These are phyloP conservation scores for Tephrocybe sp. DNA, from an alignment of 768 basidiomycete species.

Conservation along the genomic window DNA sequence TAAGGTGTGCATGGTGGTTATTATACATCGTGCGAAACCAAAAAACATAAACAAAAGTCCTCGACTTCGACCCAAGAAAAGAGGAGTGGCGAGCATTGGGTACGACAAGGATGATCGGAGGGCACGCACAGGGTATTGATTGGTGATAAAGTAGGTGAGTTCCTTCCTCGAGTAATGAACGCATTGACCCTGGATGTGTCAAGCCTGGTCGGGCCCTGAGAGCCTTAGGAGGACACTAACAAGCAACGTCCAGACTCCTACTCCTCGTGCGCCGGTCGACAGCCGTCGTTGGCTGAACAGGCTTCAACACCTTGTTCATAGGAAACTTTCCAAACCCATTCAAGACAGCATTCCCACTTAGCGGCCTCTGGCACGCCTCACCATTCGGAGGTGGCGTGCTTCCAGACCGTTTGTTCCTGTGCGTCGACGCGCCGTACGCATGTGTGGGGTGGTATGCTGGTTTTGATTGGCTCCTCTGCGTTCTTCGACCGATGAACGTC, in stretches of 20 bases:
- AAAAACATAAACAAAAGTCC: too few relatives aligned
- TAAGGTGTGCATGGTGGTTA: too few relatives aligned
- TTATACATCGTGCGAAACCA: too few relatives aligned
- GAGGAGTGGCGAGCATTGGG: too few relatives aligned
- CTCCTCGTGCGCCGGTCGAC: constrained; percentile 16
- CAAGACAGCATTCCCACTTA: background rate
- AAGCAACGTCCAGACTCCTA: constrained; percentile 19
- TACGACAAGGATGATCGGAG: too few relatives aligned
- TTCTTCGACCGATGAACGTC: background rate
- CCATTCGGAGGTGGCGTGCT: background rate
- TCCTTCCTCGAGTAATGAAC: too few relatives aligned
- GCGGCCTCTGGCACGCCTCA: background rate
- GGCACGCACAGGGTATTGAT: too few relatives aligned
- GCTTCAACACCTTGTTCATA: constrained; percentile 6
- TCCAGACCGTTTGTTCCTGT: background rate
- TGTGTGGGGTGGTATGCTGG: constrained; percentile 8
- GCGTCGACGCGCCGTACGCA: constrained; percentile 2
- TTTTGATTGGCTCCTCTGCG: constrained; percentile 14
- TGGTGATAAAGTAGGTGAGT: too few relatives aligned
- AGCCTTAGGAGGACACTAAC: background rate
- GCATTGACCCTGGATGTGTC: too few relatives aligned
- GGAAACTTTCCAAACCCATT: constrained; percentile 5
- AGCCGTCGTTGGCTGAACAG: constrained; percentile 8
- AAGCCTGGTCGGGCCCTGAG: too few relatives aligned
- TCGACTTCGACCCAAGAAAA: too few relatives aligned